A percentile compares a stretch with the other conserved stretches of the same genome.
Conservation (phyloP, 371 early-diverging fungal genomes). For the Dinochytrium kinnereticum region DNA sequence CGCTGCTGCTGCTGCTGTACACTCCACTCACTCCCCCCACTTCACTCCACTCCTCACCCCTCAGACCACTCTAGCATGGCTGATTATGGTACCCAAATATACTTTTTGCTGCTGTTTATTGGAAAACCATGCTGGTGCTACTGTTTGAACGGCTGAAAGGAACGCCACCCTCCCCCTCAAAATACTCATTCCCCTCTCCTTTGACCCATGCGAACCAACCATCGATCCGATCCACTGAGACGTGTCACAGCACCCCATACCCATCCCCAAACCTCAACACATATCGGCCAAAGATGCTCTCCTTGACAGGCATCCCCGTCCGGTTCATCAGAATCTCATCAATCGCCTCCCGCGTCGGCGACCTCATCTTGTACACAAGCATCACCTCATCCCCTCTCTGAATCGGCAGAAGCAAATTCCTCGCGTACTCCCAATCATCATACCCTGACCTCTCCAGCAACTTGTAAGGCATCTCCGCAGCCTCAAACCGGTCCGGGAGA, state of each 20-base stretch:
- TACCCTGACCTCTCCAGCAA: background rate
- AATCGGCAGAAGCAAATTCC: background rate
- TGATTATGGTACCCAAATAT: no score
- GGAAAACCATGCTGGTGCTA: no score
- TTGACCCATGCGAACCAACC: no score
- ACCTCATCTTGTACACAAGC: background rate
- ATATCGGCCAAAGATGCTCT: background rate
- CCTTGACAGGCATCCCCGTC: background rate
- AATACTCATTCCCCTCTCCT: no score
- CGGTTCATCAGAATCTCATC: background rate
- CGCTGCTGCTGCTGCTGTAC: no score
- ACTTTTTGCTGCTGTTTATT: no score
- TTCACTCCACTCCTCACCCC: no score
- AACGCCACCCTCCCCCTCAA: no score
- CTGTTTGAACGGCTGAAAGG: no score
- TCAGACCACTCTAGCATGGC: no score
- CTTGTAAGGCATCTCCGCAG: background rate
- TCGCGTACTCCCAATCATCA: constrained; percentile 17
- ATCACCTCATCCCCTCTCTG: background rate
- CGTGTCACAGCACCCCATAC: background rate
- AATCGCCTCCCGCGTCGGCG: background rate
- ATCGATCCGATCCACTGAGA: no score
- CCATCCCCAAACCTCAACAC: background rate
- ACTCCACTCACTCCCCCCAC: no score
- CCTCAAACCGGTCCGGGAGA: background rate